A percentile compares a stretch with the other conserved stretches of the same genome.
Evolutionary conservation across 2,329 filamentous ascomycete genomes (phyloP).

Genomic region (Gaeumannomyces sp.): DNA sequence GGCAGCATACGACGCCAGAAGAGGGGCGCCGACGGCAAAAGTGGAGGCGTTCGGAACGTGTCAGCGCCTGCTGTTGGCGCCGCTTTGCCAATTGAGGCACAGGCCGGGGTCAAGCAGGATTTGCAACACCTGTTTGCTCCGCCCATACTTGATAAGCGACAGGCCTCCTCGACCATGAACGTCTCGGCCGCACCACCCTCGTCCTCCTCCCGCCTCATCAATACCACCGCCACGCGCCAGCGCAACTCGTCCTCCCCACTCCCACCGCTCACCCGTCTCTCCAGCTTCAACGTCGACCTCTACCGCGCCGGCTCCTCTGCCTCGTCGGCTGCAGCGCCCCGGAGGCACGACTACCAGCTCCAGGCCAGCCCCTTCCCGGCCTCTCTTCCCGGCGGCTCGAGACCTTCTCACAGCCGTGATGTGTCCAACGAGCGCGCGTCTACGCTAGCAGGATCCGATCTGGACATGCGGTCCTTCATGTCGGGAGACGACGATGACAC

Average conservation of each 20-base stretch:
- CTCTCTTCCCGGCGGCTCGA: conserved; percentile 20
- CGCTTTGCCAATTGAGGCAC: conserved; percentile 20
- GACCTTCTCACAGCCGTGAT: conserved; percentile 35
- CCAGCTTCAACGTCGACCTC: conserved; percentile 49
- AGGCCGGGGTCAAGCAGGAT: conserved; percentile 19
- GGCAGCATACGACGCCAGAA: conserved; percentile 53
- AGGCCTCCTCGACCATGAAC: conserved; percentile 7
- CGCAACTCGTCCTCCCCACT: conserved; percentile 50
- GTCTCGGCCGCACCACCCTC: conserved; percentile 17
- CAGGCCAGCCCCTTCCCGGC: conserved; percentile 9
- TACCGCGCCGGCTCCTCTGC: conserved; percentile 36
- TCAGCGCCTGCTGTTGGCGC: conserved; percentile 40
- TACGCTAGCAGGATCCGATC: conserved; percentile 64
- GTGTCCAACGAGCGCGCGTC: conserved; percentile 48
- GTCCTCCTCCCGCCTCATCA: not conserved
- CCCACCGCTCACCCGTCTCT: conserved; percentile 46
- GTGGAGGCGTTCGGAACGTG: conserved; percentile 42
- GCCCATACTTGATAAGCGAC: conserved; percentile 9
- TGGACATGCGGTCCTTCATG: conserved; percentile 56
- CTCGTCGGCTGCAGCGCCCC: conserved; percentile 21
- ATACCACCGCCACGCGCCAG: conserved; percentile 23
- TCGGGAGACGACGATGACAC: conserved; percentile 71
- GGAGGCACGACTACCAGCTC: conserved; percentile 11
- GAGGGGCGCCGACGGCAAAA: conserved; percentile 32
- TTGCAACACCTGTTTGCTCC: conserved; percentile 22